These are phyloP conservation scores for Trichoderma pleuroti DNA, from an alignment of 2,329 filamentous ascomycete species.

Conservation along the genomic window DNA sequence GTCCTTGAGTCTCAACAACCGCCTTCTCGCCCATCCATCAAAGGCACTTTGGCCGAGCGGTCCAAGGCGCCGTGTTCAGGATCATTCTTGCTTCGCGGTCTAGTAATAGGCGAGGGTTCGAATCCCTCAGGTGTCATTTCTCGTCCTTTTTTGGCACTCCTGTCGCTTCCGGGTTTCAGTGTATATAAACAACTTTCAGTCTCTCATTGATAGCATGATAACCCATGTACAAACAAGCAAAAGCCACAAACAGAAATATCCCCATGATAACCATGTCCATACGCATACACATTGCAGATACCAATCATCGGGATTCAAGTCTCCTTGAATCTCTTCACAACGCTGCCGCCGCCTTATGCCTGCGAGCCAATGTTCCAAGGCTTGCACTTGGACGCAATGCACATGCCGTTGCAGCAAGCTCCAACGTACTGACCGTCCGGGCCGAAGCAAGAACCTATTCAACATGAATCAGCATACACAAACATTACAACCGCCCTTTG, in stretches of 20 bases:
- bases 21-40: neutral
- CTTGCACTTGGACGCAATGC: slow-evolving; percentile 40
- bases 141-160: neutral
- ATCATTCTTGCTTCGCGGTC: slow-evolving; percentile 11
- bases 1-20: neutral
- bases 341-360: neutral
- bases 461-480: neutral
- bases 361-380: slow-evolving; percentile 31
- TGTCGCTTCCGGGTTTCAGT: neutral
- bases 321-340: neutral
- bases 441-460: slow-evolving; percentile 33
- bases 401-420: slow-evolving; percentile 43
- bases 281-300: neutral
- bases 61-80: slow-evolving; percentile 18
- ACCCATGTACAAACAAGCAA: no score
- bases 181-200: neutral
- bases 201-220: neutral
- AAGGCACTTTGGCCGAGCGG: slow-evolving; percentile 24
- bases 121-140: slow-evolving; percentile 18
- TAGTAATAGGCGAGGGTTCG: slow-evolving; percentile 19
- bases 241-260: neutral
- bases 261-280: neutral
- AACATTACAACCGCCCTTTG: neutral
- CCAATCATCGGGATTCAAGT: neutral
- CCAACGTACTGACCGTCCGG: slow-evolving; percentile 35